Conservation (phyloP, 495 filamentous ascomycete species). For the Achaetomiella virescens region DNA sequence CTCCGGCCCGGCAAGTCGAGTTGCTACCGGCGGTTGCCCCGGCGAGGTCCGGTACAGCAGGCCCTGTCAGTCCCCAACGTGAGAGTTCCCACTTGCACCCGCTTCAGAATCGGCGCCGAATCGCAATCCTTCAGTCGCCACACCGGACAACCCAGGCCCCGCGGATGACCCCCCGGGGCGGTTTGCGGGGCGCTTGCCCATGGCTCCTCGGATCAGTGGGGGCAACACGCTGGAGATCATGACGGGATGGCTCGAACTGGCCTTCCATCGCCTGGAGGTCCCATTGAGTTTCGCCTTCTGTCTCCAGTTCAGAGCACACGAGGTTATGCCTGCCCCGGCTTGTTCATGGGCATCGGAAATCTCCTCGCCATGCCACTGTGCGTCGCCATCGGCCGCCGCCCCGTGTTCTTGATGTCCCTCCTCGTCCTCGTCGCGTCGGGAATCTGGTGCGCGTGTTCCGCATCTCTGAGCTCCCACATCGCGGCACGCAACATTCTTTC, state of each 20-base stretch:
- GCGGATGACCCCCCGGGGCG: neutral
- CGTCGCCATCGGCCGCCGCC: neutral
- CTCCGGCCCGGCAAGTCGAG: neutral
- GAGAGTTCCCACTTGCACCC: neutral
- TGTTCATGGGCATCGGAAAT: slow-evolving; percentile 5
- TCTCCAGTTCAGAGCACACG: neutral
- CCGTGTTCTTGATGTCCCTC: slow-evolving; percentile 1
- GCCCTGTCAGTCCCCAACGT: neutral
- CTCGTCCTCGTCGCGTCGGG: neutral
- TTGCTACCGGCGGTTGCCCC: neutral
- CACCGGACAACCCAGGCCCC: neutral
- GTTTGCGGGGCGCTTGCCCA: slow-evolving; percentile 1
- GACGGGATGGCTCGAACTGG: neutral
- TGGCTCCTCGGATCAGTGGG: neutral
- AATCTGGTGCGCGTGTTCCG: neutral
- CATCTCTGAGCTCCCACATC: slow-evolving; percentile 1
- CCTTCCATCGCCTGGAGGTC: neutral
- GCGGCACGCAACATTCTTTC: neutral
- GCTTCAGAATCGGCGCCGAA: neutral
- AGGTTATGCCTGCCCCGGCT: neutral
- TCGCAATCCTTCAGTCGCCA: neutral
- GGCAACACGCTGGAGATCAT: slow-evolving; percentile 1
- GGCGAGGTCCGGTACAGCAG: neutral
- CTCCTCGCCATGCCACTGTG: slow-evolving; percentile 1
- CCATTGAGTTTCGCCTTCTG: neutral